Percentiles rank a stretch among this genome's conserved stretches.
phyloP scores from a whole-genome alignment of 1,284 basidiomycete species.

The Sphagnurus paluster region DNA sequence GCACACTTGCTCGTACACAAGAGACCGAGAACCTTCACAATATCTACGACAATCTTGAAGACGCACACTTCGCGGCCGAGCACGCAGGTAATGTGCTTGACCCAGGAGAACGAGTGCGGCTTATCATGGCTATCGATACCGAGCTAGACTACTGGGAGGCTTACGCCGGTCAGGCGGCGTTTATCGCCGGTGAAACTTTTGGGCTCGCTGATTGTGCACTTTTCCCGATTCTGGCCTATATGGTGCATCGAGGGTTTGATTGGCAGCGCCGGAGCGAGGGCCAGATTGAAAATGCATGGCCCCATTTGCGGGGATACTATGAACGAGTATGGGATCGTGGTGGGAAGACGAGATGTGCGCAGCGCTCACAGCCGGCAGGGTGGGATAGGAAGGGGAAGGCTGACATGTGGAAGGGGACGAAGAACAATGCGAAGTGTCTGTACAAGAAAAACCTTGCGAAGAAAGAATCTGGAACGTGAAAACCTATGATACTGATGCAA shows the following conservation, averaged over 20 bases:
- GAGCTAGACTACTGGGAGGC: slow-evolving; percentile 27
- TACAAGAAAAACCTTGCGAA: slow-evolving; percentile 9
- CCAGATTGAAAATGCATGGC: slow-evolving; percentile 17
- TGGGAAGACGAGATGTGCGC: slow-evolving; percentile 21
- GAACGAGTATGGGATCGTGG: slow-evolving; percentile 21
- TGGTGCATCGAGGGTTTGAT: slow-evolving; percentile 26
- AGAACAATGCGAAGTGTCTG: slow-evolving; percentile 11
- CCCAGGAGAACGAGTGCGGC: slow-evolving; percentile 9
- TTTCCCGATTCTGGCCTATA: slow-evolving; percentile 24
- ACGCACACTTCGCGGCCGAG: slow-evolving; percentile 22
- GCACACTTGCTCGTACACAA: slow-evolving; percentile 21
- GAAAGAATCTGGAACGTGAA: no score
- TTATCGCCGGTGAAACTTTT: slow-evolving; percentile 24
- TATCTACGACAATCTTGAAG: slow-evolving; percentile 24
- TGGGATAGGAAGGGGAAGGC: slow-evolving; percentile 21
- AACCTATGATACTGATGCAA: no score
- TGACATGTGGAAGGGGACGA: slow-evolving; percentile 22
- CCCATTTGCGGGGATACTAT: slow-evolving; percentile 22
- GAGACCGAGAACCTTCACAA: slow-evolving; percentile 27
- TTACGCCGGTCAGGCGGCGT: slow-evolving; percentile 18
- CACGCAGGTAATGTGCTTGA: slow-evolving; percentile 11
- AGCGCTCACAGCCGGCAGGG: slow-evolving; percentile 22
- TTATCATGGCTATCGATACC: slow-evolving; percentile 16
- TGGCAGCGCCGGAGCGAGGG: slow-evolving; percentile 9
- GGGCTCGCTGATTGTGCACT: slow-evolving; percentile 25